Conservation (phyloP, 169 alveolate genomes). For the Plasmodium coatneyi region DNA sequence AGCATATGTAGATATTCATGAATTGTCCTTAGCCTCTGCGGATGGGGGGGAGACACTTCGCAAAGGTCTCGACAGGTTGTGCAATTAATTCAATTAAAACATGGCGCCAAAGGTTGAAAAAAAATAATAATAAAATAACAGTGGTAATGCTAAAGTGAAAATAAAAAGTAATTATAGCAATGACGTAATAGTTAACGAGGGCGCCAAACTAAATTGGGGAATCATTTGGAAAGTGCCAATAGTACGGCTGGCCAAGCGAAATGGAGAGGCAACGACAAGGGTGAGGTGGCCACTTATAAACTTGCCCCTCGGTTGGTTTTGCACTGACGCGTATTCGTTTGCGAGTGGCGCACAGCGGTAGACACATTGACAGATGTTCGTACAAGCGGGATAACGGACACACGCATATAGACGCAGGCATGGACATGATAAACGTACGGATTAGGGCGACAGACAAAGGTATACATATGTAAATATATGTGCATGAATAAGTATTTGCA, state of each 20-base stretch:
- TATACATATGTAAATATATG: neutral
- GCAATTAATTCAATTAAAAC: neutral
- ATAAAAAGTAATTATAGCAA: neutral
- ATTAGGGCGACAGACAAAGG: neutral
- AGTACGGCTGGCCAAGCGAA: neutral
- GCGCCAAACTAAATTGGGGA: neutral
- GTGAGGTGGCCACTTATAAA: neutral
- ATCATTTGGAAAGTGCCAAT: neutral
- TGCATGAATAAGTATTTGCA: neutral
- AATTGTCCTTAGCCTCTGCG: neutral
- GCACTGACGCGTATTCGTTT: neutral
- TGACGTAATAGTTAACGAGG: neutral
- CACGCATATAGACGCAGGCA: neutral
- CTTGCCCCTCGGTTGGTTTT: neutral
- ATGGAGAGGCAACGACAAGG: neutral
- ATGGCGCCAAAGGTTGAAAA: neutral
- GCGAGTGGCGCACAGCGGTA: no score
- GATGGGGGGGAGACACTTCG: neutral
- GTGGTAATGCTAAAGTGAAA: neutral
- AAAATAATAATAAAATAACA: neutral
- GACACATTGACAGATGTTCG: neutral
- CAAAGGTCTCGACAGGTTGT: neutral
- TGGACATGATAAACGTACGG: neutral
- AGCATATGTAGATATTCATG: neutral
- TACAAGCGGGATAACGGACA: neutral